phyloP scores from a whole-genome alignment of 2,329 filamentous ascomycete species.

The Monilinia fructicola region DNA sequence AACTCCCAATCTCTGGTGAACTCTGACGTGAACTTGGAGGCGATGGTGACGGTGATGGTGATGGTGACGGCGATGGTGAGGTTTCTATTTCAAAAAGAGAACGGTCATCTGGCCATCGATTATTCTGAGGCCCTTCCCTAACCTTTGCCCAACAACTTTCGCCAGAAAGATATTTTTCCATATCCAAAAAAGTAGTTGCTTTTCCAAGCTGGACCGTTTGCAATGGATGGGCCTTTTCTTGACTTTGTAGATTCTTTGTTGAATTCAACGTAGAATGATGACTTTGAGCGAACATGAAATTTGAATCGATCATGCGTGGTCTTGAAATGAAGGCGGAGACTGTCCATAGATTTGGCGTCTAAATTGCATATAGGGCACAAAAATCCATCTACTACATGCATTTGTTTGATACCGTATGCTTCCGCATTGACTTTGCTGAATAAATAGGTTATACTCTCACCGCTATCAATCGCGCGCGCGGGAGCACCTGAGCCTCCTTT shows the following conservation, averaged over 20 bases:
- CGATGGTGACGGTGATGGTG: too few species aligned
- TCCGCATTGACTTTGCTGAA: conserved; percentile 33
- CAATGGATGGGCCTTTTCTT: conserved; percentile 39
- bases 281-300: conserved; percentile 42
- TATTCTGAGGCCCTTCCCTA: conserved; percentile 45
- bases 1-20: conserved; percentile 35
- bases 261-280: conserved; percentile 44
- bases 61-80: conserved; percentile 35
- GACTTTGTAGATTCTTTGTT: conserved; percentile 30
- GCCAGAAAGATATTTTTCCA: conserved; percentile 47
- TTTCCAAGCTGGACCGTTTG: conserved; percentile 47
- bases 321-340: conserved; percentile 34
- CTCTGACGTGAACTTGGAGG: conserved; percentile 33
- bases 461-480: conserved; percentile 31
- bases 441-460: conserved; percentile 32
- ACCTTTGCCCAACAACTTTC: conserved; percentile 50
- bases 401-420: conserved; percentile 30
- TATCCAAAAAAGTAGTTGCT: conserved; percentile 47
- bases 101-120: conserved; percentile 30
- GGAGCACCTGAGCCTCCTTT: conserved; percentile 34
- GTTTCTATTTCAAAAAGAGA: conserved; percentile 25
- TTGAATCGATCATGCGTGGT: conserved; percentile 34
- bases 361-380: conserved; percentile 35
- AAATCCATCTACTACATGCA: conserved; percentile 31
- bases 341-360: conserved; percentile 26